A percentile compares a stretch with the other conserved stretches of the same genome.
phyloP scores from a whole-genome alignment of 306 rosid species.

The Dryas drummondii region DNA sequence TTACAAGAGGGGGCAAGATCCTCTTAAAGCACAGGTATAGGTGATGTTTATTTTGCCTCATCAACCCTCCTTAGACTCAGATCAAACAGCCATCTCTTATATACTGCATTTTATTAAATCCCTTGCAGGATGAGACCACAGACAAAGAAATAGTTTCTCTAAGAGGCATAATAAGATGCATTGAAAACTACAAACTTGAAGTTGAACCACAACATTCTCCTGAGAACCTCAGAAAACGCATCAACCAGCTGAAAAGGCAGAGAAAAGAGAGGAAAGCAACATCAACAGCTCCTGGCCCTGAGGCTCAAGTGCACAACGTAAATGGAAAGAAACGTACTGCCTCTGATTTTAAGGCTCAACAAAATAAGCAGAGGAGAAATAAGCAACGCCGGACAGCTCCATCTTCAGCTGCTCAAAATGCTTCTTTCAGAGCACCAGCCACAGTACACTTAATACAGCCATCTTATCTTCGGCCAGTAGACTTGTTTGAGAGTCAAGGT shows the following conservation, averaged over 20 bases:
- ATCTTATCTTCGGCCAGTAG: conserved; percentile 15
- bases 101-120: not conserved
- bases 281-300: conserved; percentile 3
- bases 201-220: conserved; percentile 31
- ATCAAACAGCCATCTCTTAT: not conserved
- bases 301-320: conserved; percentile 16
- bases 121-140: conserved; percentile 33
- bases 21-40: conserved; percentile 30
- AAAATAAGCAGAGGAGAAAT: conserved; percentile 13
- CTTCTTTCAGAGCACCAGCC: conserved; percentile 12
- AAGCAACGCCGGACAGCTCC: conserved; percentile 18
- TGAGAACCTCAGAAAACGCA: conserved; percentile 25
- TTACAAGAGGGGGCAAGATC: conserved; percentile 17
- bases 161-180: conserved; percentile 30
- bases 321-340: conserved; percentile 27
- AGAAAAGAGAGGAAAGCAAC: conserved; percentile 22
- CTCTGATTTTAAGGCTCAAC: conserved; percentile 11
- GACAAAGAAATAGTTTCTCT: conserved; percentile 36
- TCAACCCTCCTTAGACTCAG: not conserved
- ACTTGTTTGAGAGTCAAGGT: conserved; percentile 18
- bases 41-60: conserved; percentile 1
- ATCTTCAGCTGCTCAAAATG: conserved; percentile 9
- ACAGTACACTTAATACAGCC: conserved; percentile 17
- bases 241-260: conserved; percentile 23
- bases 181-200: conserved; percentile 34